These are phyloP conservation scores for Metarhizium rileyi DNA, from an alignment of 2,329 filamentous ascomycete species.

Conservation along the genomic window DNA sequence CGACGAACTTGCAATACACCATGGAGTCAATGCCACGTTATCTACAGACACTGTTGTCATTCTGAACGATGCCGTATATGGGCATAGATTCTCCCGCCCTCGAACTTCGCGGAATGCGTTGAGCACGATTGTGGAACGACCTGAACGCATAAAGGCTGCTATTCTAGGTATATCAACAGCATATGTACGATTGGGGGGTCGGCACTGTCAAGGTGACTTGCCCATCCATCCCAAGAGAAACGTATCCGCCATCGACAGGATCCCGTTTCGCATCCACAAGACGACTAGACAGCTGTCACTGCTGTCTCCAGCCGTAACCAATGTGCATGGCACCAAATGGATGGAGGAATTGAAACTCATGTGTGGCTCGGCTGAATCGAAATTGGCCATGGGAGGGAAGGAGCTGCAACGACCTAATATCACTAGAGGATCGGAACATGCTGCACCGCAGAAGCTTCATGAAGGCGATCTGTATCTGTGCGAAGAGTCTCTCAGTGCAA, in stretches of 20 bases:
- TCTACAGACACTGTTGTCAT: slow-evolving; percentile 65
- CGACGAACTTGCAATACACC: slow-evolving; percentile 57
- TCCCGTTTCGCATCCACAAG: slow-evolving; percentile 79
- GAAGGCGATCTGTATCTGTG: slow-evolving; percentile 89
- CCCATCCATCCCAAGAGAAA: slow-evolving; percentile 56
- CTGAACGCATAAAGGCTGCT: slow-evolving; percentile 79
- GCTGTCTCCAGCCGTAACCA: slow-evolving; percentile 67
- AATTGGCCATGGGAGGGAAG: slow-evolving; percentile 65
- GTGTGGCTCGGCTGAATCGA: slow-evolving; percentile 72
- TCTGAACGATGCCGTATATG: slow-evolving; percentile 89
- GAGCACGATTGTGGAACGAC: slow-evolving; percentile 80
- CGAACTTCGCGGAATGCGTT: slow-evolving; percentile 63
- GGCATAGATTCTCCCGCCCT: slow-evolving; percentile 81
- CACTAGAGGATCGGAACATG: slow-evolving; percentile 36
- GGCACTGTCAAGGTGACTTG: slow-evolving; percentile 61
- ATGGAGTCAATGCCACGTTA: slow-evolving; percentile 31
- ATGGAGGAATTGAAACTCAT: slow-evolving; percentile 84
- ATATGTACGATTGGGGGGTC: slow-evolving; percentile 80
- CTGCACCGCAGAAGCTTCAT: slow-evolving; percentile 54
- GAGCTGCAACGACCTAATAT: slow-evolving; percentile 65
- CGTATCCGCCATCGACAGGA: slow-evolving; percentile 41
- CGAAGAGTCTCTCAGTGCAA: slow-evolving; percentile 71
- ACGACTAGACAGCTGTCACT: slow-evolving; percentile 64
- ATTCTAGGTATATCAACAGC: slow-evolving; percentile 75
- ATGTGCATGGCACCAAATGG: slow-evolving; percentile 86